These are phyloP conservation scores for Sarocladium strictum DNA, from an alignment of 2,329 filamentous ascomycete species.

Conservation along the genomic window DNA sequence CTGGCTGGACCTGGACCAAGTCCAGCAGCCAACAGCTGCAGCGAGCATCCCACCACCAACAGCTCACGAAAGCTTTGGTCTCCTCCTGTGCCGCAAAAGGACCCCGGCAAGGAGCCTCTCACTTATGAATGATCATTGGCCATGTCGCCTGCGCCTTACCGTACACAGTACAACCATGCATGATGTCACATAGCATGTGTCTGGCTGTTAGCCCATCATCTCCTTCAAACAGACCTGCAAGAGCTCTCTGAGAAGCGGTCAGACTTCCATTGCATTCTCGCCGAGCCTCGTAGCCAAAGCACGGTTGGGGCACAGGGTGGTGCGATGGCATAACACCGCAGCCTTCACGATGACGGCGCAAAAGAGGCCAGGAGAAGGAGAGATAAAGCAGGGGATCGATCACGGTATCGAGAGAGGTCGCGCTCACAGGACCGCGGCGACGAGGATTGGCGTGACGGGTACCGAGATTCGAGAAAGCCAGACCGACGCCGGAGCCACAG, in stretches of 20 bases:
- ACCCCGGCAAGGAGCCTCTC: background rate
- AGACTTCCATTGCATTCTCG: too few relatives aligned
- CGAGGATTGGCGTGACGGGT: constrained; percentile 39
- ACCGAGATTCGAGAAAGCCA: constrained; percentile 24
- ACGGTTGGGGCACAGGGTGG: too few relatives aligned
- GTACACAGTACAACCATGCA: background rate
- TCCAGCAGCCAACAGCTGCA: background rate
- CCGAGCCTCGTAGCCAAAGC: too few relatives aligned
- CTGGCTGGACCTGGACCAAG: too few relatives aligned
- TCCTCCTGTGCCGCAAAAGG: background rate
- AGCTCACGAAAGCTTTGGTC: background rate
- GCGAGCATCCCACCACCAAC: background rate
- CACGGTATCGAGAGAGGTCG: constrained; percentile 31
- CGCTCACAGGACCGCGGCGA: constrained; percentile 33
- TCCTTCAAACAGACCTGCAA: too few relatives aligned
- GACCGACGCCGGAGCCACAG: constrained; percentile 54
- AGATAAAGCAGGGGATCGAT: constrained; percentile 23
- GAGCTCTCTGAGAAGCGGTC: too few relatives aligned
- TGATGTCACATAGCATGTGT: background rate
- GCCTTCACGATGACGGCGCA: constrained; percentile 30
- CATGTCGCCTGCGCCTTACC: background rate
- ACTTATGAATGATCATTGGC: background rate
- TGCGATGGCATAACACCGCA: constrained; percentile 26
- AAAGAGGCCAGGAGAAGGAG: constrained; percentile 33
- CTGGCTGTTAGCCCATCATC: background rate